Evolutionary conservation across 2,329 filamentous ascomycete genomes (phyloP).

Genomic region (Scorias spongiosa): DNA sequence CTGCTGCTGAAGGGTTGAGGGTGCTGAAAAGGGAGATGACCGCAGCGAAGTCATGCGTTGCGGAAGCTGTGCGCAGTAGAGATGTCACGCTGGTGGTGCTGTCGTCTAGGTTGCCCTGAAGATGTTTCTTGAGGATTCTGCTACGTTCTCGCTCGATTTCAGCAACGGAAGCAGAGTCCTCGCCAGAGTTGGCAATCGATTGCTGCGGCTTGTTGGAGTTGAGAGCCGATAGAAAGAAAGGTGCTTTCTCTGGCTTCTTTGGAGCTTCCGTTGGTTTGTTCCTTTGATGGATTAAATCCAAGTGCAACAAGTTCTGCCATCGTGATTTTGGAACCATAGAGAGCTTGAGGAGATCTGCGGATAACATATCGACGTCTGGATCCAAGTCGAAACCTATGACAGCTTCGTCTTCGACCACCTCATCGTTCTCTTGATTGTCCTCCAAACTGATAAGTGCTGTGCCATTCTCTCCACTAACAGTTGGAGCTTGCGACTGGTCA

Average conservation of each 20-base stretch:
- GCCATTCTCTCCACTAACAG: slow-evolving; percentile 69
- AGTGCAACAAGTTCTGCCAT: slow-evolving; percentile 87
- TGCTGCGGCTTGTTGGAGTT: slow-evolving; percentile 6
- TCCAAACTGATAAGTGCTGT: slow-evolving; percentile 59
- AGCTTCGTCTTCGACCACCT: slow-evolving; percentile 36
- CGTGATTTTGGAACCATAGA: slow-evolving; percentile 77
- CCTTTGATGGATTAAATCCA: slow-evolving; percentile 77
- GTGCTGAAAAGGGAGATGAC: slow-evolving; percentile 69
- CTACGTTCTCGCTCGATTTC: slow-evolving; percentile 18
- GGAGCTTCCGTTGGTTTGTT: slow-evolving; percentile 90
- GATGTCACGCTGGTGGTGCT: slow-evolving; percentile 26
- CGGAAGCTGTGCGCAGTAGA: slow-evolving; percentile 30
- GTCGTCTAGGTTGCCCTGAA: slow-evolving; percentile 1
- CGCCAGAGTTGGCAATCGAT: slow-evolving; percentile 15
- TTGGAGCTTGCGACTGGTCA: slow-evolving; percentile 34
- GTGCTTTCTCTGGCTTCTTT: slow-evolving; percentile 83
- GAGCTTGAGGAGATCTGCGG: slow-evolving; percentile 68
- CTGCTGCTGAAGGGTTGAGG: slow-evolving; percentile 69
- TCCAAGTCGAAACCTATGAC: slow-evolving; percentile 38
- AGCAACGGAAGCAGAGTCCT: slow-evolving; percentile 15
- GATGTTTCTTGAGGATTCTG: slow-evolving; percentile 15
- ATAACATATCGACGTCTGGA: slow-evolving; percentile 35
- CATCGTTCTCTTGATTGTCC: slow-evolving; percentile 32
- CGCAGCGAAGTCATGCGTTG: slow-evolving; percentile 44
- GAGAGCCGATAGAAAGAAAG: slow-evolving; percentile 77